Evolutionary conservation across 2,329 filamentous ascomycete genomes (phyloP), one percentile per base, ranked within the genome.

Genomic region (Boeremia lycopersici): DNA sequence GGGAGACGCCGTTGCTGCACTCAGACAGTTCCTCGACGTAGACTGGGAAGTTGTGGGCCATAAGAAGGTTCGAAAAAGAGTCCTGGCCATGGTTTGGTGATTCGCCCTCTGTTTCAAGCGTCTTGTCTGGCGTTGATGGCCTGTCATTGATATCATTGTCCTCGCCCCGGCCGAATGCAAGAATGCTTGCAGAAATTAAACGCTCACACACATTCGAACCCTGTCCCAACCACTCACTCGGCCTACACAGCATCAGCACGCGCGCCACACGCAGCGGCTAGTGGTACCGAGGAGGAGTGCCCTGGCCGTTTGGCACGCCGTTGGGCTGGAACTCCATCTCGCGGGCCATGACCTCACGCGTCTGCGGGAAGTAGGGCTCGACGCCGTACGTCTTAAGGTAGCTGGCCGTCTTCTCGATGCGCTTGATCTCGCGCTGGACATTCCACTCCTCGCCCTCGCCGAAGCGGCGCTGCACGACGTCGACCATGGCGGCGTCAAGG

Each of bases 361-460:
- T 82, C 23, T 74, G 69, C 5, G 81, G 79, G 67, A 83, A 83
- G 67, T 83, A 83, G 5, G 79, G 78, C 68, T 82, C 79, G 23
- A 83, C 76, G 40, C 81, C 81, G 67, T 79, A 81, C 30, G 80
- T 81, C 57, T 77, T 71, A 38, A 83, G 71, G 56, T 82, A 82
- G 34, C 73, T 76, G 15, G 80, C 81, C 8, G 81, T 83, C 77
- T 82, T 82, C 72, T 83, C 81, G 56, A 83, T 81, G 46, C 81
- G 73, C 77, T 82, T 82, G 61, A 83, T 80, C 65, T 83, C 81
- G 42, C 80, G 68, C 63, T 74, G 72, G 13, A 83, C 79, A 23
- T 78, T 76, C 81, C 81, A 83, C 48, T 80, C 78, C 52, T 82
- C 80, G 48, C 77, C 76, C 63, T 82, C 79, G 57, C 78, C 78